A percentile compares a stretch with the other conserved stretches of the same genome.
Conservation (phyloP, 2,329 filamentous ascomycete species). For the Diaporthe nobilis region DNA sequence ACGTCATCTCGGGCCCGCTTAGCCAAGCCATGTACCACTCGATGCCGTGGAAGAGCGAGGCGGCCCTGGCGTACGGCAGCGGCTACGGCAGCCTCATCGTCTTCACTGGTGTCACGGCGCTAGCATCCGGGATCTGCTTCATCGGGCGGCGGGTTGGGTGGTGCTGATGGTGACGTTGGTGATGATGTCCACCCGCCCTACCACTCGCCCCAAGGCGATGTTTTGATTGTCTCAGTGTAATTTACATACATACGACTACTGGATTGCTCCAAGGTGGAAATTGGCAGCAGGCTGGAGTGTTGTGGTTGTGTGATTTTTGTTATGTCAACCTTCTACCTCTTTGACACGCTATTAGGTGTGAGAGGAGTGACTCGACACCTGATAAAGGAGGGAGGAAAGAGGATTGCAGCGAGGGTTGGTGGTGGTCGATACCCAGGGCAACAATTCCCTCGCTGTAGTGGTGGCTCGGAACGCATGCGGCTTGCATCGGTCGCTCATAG, state of each 20-base stretch:
- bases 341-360: not conserved
- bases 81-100: slow-evolving; percentile 68
- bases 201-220: not conserved
- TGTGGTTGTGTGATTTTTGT: not conserved
- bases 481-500: slow-evolving; percentile 34
- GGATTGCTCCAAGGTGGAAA: not conserved
- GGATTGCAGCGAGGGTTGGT: slow-evolving; percentile 3
- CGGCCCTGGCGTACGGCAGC: slow-evolving; percentile 61
- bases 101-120: slow-evolving; percentile 69
- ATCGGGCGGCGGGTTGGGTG: slow-evolving; percentile 56
- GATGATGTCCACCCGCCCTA: not conserved
- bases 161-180: slow-evolving; percentile 44
- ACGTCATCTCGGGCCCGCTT: slow-evolving; percentile 69
- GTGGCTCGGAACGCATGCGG: slow-evolving; percentile 23
- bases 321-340: not conserved
- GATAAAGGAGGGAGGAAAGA: not conserved
- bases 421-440: slow-evolving; percentile 30
- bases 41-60: slow-evolving; percentile 59
- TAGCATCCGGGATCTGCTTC: slow-evolving; percentile 62
- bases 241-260: slow-evolving; percentile 19
- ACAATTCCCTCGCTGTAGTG: slow-evolving; percentile 17
- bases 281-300: not conserved
- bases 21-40: slow-evolving; percentile 66
- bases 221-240: slow-evolving; percentile 9
- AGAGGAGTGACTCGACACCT: not conserved